phyloP scores from a whole-genome alignment of 176 grass and related monocot species.

The Stipa capillata region DNA sequence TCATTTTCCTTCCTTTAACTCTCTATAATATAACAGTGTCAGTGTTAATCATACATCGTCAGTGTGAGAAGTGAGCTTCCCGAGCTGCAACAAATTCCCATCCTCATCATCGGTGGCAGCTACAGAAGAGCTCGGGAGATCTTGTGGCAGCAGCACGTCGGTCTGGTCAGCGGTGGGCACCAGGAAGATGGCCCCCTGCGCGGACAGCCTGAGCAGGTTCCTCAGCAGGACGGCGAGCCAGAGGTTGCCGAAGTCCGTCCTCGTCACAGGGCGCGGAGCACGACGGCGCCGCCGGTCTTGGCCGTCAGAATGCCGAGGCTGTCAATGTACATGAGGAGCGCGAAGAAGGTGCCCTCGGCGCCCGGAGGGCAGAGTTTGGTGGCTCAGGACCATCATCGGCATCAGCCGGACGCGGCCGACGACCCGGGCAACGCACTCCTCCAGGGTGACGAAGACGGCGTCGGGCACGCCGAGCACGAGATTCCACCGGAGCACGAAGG shows the following conservation, averaged over 20 bases:
- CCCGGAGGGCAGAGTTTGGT: slow-evolving; percentile 65
- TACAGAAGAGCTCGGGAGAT: slow-evolving; percentile 21
- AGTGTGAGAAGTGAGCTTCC: slow-evolving; percentile 24
- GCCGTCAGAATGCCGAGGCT: slow-evolving; percentile 51
- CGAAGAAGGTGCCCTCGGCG: slow-evolving; percentile 87
- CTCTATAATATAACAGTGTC: no score
- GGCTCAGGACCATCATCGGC: slow-evolving; percentile 88
- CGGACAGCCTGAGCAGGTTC: slow-evolving; percentile 60
- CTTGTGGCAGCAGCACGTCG: slow-evolving; percentile 51
- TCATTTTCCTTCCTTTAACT: neutral
- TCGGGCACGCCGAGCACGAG: slow-evolving; percentile 59
- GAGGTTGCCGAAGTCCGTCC: slow-evolving; percentile 53
- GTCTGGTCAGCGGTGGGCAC: slow-evolving; percentile 46
- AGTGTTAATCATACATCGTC: neutral
- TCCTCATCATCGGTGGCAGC: slow-evolving; percentile 9
- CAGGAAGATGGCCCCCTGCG: slow-evolving; percentile 47
- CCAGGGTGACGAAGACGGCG: slow-evolving; percentile 52
- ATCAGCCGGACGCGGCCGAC: slow-evolving; percentile 57
- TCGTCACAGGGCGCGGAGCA: slow-evolving; percentile 61
- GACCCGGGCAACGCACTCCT: slow-evolving; percentile 59
- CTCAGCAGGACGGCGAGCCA: slow-evolving; percentile 68
- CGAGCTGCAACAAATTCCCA: slow-evolving; percentile 54
- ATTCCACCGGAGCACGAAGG: slow-evolving; percentile 92
- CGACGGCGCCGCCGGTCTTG: slow-evolving; percentile 52
- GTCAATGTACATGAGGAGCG: slow-evolving; percentile 89